phyloP scores from a whole-genome alignment of 2,329 filamentous ascomycete species.

The Epichloe scottii region DNA sequence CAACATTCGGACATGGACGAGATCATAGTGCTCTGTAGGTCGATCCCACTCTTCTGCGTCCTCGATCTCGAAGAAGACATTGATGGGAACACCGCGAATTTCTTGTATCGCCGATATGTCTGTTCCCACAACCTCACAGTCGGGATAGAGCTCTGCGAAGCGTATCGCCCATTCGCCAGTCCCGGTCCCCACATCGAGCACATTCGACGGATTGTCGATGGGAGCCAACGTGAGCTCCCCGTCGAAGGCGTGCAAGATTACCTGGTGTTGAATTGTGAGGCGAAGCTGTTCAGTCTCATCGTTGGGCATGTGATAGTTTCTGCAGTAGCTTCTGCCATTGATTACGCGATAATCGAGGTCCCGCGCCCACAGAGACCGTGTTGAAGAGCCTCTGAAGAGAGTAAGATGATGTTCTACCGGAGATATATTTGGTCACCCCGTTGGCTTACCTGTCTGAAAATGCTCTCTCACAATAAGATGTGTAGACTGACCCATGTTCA shows the following conservation, averaged over 20 bases:
- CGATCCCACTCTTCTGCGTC: slow-evolving; percentile 49
- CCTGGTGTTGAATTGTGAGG: slow-evolving; percentile 48
- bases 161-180: slow-evolving; percentile 39
- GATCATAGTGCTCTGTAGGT: slow-evolving; percentile 36
- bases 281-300: slow-evolving; percentile 53
- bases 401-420: background rate
- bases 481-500: slow-evolving; percentile 24
- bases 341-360: slow-evolving; percentile 46
- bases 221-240: slow-evolving; percentile 32
- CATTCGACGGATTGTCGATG: slow-evolving; percentile 24
- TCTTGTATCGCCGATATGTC: slow-evolving; percentile 46
- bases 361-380: slow-evolving; percentile 34
- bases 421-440: too few relatives aligned
- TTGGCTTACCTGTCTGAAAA: slow-evolving; percentile 28
- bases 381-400: slow-evolving; percentile 26
- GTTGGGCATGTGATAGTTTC: slow-evolving; percentile 53
- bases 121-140: slow-evolving; percentile 44
- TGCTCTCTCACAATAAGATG: slow-evolving; percentile 14
- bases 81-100: slow-evolving; percentile 42
- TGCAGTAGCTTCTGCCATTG: slow-evolving; percentile 50
- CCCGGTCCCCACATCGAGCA: slow-evolving; percentile 48
- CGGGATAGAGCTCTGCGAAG: slow-evolving; percentile 40
- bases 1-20: slow-evolving; percentile 45
- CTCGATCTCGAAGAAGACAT: slow-evolving; percentile 47
- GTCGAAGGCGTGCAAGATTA: slow-evolving; percentile 41